Base-by-base conservation (phyloP, 805 yeast species). In the Cyberlindnera veronae region DNA sequence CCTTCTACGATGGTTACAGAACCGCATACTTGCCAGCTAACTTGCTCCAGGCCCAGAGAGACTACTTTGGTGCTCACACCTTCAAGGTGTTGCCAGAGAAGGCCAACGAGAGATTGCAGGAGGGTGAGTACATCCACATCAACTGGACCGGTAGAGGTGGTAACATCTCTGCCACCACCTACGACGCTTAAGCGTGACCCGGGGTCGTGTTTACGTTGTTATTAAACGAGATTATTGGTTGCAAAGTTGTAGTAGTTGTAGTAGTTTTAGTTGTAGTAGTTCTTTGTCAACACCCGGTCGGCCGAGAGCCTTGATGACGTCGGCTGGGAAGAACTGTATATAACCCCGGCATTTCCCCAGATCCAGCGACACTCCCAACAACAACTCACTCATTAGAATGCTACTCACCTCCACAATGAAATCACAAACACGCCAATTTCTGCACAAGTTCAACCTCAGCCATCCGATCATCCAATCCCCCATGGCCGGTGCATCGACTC, bases 131-230 rank as follows among this genome's bases (percentile, higher is more conserved):
- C 74, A 84, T 91, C 69, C 99, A 91, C 75, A 77, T 93, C 64
- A 91, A 91, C 93, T 91, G 99, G 99, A 91, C 98, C 54, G 98
- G 98, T 68, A 81, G 80, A 62, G 98, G 99, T 72, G 99, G 99
- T 76, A 82, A 93, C 71, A 86, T 90, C 55, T 85, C 96, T 57
- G 96, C 99, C 50, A 73, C 95, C 36, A 87, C 95, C 58, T 91
- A 91, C 72, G 82, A 82, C 61, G 98, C 97, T 70, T 91, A 77
- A 68, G 46, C 26, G 28, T 24, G 13, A 24, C 28, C 28, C 11
- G 28, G 28, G 11, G 28, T 24, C 13, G 13, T n/a, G n/a, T n/a
- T n/a, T n/a, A n/a, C n/a, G n/a, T n/a, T n/a, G n/a, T n/a, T n/a
- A n/a, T n/a, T n/a, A n/a, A n/a, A n/a, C n/a, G n/a, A n/a, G n/a